phyloP scores from a whole-genome alignment of 2,329 filamentous ascomycete genomes.

The Kalaharituber pfeilii region DNA sequence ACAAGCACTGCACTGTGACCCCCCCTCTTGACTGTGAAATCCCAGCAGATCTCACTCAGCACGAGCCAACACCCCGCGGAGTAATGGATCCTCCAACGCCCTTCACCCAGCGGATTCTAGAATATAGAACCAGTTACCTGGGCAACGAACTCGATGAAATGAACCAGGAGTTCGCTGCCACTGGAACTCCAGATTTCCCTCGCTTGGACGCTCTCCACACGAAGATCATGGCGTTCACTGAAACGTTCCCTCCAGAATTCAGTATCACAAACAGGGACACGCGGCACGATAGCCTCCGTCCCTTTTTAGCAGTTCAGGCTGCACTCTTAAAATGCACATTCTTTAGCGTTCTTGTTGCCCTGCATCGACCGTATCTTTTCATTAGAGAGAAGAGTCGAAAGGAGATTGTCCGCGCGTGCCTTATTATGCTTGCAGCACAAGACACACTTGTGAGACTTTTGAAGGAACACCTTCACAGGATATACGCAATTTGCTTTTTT shows the following conservation, averaged over 20 bases:
- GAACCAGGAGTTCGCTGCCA: slow-evolving; percentile 37
- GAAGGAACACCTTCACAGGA: slow-evolving; percentile 36
- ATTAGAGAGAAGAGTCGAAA: slow-evolving; percentile 37
- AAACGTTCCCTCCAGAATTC: slow-evolving; percentile 36
- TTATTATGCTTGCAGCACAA: slow-evolving; percentile 40
- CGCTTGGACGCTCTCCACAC: slow-evolving; percentile 39
- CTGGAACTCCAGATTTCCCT: slow-evolving; percentile 37
- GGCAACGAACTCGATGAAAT: slow-evolving; percentile 39
- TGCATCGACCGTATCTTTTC: slow-evolving; percentile 47
- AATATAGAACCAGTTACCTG: slow-evolving; percentile 33
- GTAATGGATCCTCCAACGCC: slow-evolving; percentile 38
- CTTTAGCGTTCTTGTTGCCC: slow-evolving; percentile 40
- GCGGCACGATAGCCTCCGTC: slow-evolving; percentile 38
- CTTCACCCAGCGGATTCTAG: slow-evolving; percentile 38
- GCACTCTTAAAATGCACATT: slow-evolving; percentile 33
- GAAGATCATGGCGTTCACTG: slow-evolving; percentile 33
- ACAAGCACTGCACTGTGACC: slow-evolving; percentile 32
- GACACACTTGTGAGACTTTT: slow-evolving; percentile 34
- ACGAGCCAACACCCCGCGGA: slow-evolving; percentile 33
- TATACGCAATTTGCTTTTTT: slow-evolving; percentile 42
- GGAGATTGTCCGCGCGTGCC: slow-evolving; percentile 39
- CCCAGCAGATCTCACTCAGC: slow-evolving; percentile 33
- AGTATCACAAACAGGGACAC: slow-evolving; percentile 40
- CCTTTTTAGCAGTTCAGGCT: slow-evolving; percentile 33
- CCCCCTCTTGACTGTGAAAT: slow-evolving; percentile 38